Evolutionary conservation across 129 eudicot genomes (phyloP), one percentile per base, ranked within the genome.

Genomic region (Artemisia argyi): DNA sequence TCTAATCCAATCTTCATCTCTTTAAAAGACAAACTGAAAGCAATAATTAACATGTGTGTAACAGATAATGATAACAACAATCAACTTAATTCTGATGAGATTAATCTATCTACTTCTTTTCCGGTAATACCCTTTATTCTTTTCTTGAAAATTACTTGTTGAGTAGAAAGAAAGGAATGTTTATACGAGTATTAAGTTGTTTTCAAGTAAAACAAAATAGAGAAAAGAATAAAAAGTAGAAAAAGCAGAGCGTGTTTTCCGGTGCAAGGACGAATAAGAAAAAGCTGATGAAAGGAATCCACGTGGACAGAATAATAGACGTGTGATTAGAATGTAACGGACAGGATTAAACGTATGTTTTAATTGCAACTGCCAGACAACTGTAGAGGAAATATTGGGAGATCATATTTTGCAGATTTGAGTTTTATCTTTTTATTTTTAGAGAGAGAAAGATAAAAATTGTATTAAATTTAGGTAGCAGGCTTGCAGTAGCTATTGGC

Each of bases 161-260:
- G 44, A 51, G 16, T 51, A 12, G 17, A 51, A 12, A 51, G 56
- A 51, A 51, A 51, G 56, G 56, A 7, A 51, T 12, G 17, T 51
- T 51, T n/a, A 51, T 11, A 51, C n/a, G 7, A 51, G 56, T 51
- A 16, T 12, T 13, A 56, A 9, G 4, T 56, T 56, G 61, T 56
- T 59, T 59, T 24, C 3, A 62, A 62, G 32, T 0, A 3, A 60
- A 79, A 79, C 13, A 17, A 5, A 55, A 28, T 11, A 11, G 10
- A 7, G 35, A 63, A 79, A 63, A 20, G 68, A 53, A 77, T 30
- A 48, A 30, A 35, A 69, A 51, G 76, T 19, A 35, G 60, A 57
- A 61, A 76, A 71, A 78, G 81, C 81, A 84, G 79, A 84, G 92
- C 97, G 96, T 83, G 89, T 88, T 88, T 91, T 86, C 88, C 96